Evolutionary conservation across 2,329 filamentous ascomycete species (phyloP), one percentile per base, ranked within the genome.

Genomic region (Neocucurbitaria cava): DNA sequence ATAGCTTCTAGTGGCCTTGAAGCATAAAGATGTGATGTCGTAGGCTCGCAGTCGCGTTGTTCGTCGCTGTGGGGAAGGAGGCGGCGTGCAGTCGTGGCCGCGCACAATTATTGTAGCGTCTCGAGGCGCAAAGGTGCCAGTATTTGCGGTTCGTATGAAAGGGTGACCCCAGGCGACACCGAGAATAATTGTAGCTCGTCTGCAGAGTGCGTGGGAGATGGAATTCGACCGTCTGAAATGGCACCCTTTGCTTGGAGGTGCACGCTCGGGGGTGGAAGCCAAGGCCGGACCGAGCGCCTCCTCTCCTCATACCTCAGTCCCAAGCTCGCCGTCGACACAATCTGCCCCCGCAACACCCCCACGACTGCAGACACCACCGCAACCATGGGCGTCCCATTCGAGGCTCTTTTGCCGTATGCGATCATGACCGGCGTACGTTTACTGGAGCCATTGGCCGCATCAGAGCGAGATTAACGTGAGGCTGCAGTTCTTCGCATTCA

Each of bases 371-470:
- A 50, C 57, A 68, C 70, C 52, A 56, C 64, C 59, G 66, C 70
- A 73, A 80, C 61, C 62, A 87, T 87, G 86, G 85, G 85, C 76
- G 84, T 89, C 59, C 86, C 86, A 40, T 88, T 88, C 74, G 86
- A 89, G 78, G 82, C 86, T 62, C 76, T 88, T 63, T 71, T 88
- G 66, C 86, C 86, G 44, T 88, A 87, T 72, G 86, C 80, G 65
- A 84, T 88, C 71, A 85, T 87, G 77, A 76, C 86, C 50, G 81
- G 76, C 71, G 85, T 87, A 82, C 58, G 83, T 77, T 44, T 51
- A 60, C 30, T 24, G 43, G 52, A 49, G 48, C 54, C 52, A 58
- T 55, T 45, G 55, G 33, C 49, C 46, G 38, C 40, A 10, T n/a
- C 15, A 33, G 40, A 43, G 54, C 13, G 42, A 42, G 41, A 49